Evolutionary conservation across 139 green algal genomes (phyloP).

Genomic region (Diplosphaera chodatii): DNA sequence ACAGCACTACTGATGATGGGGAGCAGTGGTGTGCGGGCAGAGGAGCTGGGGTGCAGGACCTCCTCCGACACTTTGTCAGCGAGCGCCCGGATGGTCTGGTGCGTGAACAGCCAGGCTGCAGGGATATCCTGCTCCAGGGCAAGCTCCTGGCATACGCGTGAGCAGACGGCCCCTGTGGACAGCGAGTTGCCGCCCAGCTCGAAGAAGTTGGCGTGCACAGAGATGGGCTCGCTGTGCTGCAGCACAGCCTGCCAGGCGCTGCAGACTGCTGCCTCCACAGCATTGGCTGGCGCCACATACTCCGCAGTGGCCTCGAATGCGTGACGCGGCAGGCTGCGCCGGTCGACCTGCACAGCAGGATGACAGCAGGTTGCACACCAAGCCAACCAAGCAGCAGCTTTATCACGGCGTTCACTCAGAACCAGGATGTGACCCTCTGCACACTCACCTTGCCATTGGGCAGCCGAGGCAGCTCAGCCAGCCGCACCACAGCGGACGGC

Average conservation of each 20-base stretch:
- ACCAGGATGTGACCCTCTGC: no score
- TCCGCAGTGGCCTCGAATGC: not conserved
- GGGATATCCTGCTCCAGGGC: not conserved
- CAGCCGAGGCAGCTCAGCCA: constrained; percentile 12
- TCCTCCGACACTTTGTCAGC: not conserved
- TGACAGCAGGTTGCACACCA: not conserved
- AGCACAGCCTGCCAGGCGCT: not conserved
- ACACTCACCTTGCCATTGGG: constrained; percentile 22
- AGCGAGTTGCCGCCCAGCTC: not conserved
- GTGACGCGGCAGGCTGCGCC: not conserved
- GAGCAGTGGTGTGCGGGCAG: not conserved
- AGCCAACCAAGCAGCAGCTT: no score
- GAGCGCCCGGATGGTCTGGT: not conserved
- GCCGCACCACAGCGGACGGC: constrained; percentile 3
- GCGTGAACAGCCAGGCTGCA: not conserved
- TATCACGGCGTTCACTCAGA: no score
- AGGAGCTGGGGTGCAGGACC: not conserved
- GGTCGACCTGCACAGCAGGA: not conserved
- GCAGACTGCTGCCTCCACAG: not conserved
- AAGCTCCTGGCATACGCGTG: not conserved
- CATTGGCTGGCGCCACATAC: not conserved
- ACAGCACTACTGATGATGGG: not conserved
- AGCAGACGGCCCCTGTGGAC: not conserved
- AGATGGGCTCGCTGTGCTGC: not conserved
- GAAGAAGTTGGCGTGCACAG: not conserved